A percentile compares a stretch with the other conserved stretches of the same genome.
Evolutionary conservation across 192 early-diverging fungal species (phyloP).

Genomic region (Coemansia sp.): DNA sequence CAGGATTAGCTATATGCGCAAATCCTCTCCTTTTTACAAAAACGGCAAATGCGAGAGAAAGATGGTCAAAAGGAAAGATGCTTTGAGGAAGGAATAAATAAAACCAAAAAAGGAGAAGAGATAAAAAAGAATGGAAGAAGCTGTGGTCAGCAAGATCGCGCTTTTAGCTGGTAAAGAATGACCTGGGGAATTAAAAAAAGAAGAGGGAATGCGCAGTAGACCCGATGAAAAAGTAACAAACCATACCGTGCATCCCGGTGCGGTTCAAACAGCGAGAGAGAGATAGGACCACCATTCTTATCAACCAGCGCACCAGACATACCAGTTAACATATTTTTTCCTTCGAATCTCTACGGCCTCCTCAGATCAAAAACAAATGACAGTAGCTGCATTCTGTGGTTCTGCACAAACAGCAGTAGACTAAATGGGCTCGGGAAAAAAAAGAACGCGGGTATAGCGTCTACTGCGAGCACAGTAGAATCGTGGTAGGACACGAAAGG

Average conservation of each 20-base stretch:
- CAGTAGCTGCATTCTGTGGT: background rate
- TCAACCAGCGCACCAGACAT: too few species aligned
- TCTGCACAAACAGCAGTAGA: conserved; percentile 1
- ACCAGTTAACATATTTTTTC: too few species aligned
- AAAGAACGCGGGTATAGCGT: background rate
- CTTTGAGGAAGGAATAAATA: background rate
- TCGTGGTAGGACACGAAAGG: background rate
- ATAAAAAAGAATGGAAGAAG: background rate
- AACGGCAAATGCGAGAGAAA: background rate
- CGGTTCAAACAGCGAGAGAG: too few species aligned
- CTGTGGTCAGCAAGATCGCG: background rate
- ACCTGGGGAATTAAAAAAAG: background rate
- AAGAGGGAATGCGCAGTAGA: too few species aligned
- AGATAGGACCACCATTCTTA: too few species aligned
- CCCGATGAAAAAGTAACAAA: too few species aligned
- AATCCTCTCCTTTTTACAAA: background rate
- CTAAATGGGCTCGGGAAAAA: background rate
- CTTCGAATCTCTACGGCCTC: too few species aligned
- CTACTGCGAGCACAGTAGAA: conserved; percentile 1
- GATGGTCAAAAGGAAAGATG: background rate
- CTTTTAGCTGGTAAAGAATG: conserved; percentile 1
- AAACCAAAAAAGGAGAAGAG: too few species aligned
- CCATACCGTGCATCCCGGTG: too few species aligned
- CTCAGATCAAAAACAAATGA: too few species aligned
- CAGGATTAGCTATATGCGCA: background rate